Conservation (phyloP, 306 rosid genomes). For the Luffa acutangula region DNA sequence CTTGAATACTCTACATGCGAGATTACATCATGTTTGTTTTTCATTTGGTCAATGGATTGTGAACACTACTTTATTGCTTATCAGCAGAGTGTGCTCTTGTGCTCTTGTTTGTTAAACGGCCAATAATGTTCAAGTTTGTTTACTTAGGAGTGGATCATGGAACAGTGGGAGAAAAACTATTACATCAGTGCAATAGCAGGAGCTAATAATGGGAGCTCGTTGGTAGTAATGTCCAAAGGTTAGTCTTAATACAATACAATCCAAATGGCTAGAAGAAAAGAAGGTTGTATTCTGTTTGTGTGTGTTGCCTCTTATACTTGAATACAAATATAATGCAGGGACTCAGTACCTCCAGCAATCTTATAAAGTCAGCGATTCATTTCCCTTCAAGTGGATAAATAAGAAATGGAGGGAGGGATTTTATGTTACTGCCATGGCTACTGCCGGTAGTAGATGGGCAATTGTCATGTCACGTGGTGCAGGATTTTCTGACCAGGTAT, state of each 20-base stretch:
- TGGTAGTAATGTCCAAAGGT: slow-evolving; percentile 92
- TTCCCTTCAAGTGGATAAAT: slow-evolving; percentile 87
- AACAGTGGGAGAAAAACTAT: slow-evolving; percentile 75
- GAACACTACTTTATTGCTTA: neutral
- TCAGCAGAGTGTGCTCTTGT: neutral
- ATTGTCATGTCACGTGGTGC: slow-evolving; percentile 83
- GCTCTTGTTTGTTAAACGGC: neutral
- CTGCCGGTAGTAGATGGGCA: slow-evolving; percentile 71
- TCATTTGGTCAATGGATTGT: neutral
- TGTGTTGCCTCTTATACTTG: neutral
- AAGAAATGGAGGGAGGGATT: slow-evolving; percentile 88
- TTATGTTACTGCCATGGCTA: slow-evolving; percentile 79
- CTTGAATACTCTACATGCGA: neutral
- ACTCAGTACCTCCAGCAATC: slow-evolving; percentile 72
- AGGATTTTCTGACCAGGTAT: slow-evolving; percentile 73
- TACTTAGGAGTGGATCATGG: slow-evolving; percentile 77
- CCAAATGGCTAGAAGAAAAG: neutral
- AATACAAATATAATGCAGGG: slow-evolving; percentile 30
- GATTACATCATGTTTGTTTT: neutral
- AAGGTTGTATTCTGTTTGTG: neutral
- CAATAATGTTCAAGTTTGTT: neutral
- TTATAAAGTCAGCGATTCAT: slow-evolving; percentile 77
- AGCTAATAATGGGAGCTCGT: slow-evolving; percentile 57
- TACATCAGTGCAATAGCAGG: slow-evolving; percentile 80
- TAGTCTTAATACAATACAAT: slow-evolving; percentile 18